Evolutionary conservation across 805 yeast genomes (phyloP), one percentile per base, ranked within the genome.

Genomic region (Scheffersomyces ergatensis): DNA sequence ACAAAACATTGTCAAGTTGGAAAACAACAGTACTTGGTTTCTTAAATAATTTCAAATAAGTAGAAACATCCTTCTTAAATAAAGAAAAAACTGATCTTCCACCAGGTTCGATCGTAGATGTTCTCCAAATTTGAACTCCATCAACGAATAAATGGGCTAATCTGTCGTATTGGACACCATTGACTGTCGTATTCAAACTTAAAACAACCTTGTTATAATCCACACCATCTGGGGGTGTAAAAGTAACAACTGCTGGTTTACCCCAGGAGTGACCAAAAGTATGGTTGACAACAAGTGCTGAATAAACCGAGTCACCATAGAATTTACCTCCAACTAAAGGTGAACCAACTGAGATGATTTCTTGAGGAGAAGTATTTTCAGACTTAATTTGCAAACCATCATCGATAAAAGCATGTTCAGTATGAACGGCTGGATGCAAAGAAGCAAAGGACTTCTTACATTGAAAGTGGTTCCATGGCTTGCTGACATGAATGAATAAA

Each of bases 71-170:
- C 55, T 85, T 87, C 23, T 73, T 65, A 40, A 74, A 63, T 4
- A 60, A 52, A 19, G 85, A 77, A 47, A 68, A 76, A 8, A 76
- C 74, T 2, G 63, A 49, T 12, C 53, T 55, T 33, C 63, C 59
- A 34, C 67, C 65, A 3, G 96, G 96, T 60, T 51, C 82, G 61
- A 42, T 80, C 2, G 96, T 89, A 2, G 92, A 83, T 1, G 88
- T 81, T 60, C 96, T 76, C 95, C 96, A 88, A 30, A 88, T 65
- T 47, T 85, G 85, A 13, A 74, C 67, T 24, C 82, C 86, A 42
- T 72, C 71, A 24, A 85, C 59, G 50, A 74, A 82, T 34, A 86
- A 66, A 56, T 83, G 83, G 14, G 81, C 81, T 48, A 83, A 62
- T 44, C 89, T 63, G 53, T 83, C 88, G 49, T 77, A 81, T 54